Evolutionary conservation across 2,329 filamentous ascomycete species (phyloP), one percentile per base, ranked within the genome.

Genomic region (Zymoseptoria brevis): DNA sequence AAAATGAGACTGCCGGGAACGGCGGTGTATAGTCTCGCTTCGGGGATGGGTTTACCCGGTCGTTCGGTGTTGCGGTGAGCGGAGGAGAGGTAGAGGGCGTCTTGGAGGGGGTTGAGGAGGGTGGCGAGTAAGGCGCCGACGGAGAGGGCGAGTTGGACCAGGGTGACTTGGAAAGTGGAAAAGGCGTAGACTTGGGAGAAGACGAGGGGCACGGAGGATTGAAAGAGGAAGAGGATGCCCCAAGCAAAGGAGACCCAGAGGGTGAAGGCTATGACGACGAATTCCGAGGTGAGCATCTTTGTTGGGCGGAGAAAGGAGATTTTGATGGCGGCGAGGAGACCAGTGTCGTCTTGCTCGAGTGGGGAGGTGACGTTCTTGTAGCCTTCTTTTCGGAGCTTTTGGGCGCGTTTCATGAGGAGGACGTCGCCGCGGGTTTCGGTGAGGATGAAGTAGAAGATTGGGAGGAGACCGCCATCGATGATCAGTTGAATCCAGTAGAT

Each of bases 141-240:
- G 6, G 74, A 70, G 24, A 79, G 61, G 1, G 76, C 74, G 11
- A 67, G 66, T 57, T 79, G 77, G 3, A 78, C 70, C 4, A 76
- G 64, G 1, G 75, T 75, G 1, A 74, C 74, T 24, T 72, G 68
- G 56, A 73, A 74, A 22, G 67, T 72, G 0, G 66, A 60, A 66
- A 72, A 77, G 8, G 58, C 65, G 62, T 77, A 77, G 1, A 74
- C 60, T 0, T 54, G 58, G 2, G 62, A 57, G 63, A 75, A 75
- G 48, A 76, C 71, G 63, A 76, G 69, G 2, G 72, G 69, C 21
- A 79, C 73, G 35, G 70, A 73, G 55, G 76, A 75, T 4, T 77
- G 77, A 64, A 76, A 78, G 58, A 79, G 71, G 66, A 77, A 79
- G 6, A 77, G 69, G 4, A 73, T 73, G 19, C 75, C 75, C 59